These are phyloP conservation scores for Silene latifolia DNA, from an alignment of 148 eudicot species.

Conservation along the genomic window DNA sequence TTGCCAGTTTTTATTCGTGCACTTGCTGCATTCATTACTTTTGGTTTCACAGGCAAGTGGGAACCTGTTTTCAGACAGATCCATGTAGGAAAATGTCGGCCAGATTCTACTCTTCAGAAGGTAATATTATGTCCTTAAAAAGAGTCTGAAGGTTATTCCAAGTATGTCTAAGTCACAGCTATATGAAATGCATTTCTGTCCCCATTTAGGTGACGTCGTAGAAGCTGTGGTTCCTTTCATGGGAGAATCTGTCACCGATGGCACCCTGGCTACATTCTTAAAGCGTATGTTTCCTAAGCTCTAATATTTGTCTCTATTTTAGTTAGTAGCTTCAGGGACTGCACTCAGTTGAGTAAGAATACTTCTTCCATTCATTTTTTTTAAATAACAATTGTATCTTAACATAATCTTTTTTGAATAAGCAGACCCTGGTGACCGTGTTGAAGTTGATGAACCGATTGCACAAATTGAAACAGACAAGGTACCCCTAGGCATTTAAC, in stretches of 20 bases:
- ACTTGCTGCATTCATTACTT: neutral
- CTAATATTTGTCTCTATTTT: neutral
- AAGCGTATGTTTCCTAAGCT: conserved; percentile 27
- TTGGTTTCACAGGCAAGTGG: conserved; percentile 42
- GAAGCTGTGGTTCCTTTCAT: conserved; percentile 41
- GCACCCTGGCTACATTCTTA: conserved; percentile 39
- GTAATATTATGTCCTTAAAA: conserved; percentile 35
- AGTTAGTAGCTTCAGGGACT: neutral
- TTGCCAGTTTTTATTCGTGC: neutral
- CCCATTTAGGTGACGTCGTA: conserved; percentile 34
- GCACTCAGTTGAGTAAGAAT: neutral
- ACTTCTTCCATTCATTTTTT: neutral
- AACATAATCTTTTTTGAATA: neutral
- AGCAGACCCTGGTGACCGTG: conserved; percentile 40
- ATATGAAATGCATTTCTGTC: neutral
- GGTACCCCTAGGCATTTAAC: conserved; percentile 12
- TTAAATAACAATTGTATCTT: neutral
- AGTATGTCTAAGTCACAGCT: conserved; percentile 6
- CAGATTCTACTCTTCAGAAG: conserved; percentile 59
- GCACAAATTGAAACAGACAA: conserved; percentile 45
- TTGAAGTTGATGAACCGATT: conserved; percentile 39
- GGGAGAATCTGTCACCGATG: conserved; percentile 48
- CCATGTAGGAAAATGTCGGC: conserved; percentile 28
- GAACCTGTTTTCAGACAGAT: conserved; percentile 34
- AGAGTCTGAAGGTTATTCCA: neutral